These are phyloP conservation scores for Solanum raphanifolium DNA, from an alignment of 257 asterid genomes.

Conservation along the genomic window DNA sequence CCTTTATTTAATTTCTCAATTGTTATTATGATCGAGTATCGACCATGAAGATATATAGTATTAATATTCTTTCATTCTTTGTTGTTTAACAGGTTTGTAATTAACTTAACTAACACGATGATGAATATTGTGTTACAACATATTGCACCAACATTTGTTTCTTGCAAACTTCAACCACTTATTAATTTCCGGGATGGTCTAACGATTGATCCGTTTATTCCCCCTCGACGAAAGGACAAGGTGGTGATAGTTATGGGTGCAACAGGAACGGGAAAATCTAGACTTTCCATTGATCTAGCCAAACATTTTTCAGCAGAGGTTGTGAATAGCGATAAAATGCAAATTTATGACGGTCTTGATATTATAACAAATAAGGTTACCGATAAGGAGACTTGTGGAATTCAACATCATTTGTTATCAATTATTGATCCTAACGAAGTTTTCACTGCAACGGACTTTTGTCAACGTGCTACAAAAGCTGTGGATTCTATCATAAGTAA, in stretches of 20 bases:
- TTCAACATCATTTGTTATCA: slow-evolving; percentile 69
- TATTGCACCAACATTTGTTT: slow-evolving; percentile 8
- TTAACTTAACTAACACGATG: not conserved
- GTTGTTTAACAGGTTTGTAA: not conserved
- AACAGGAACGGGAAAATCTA: slow-evolving; percentile 81
- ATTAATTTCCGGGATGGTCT: slow-evolving; percentile 47
- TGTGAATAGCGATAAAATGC: slow-evolving; percentile 76
- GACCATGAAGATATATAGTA: not conserved
- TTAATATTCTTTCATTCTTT: not conserved
- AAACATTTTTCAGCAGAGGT: slow-evolving; percentile 52
- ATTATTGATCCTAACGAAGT: slow-evolving; percentile 34
- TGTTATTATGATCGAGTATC: not conserved
- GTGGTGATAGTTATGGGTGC: slow-evolving; percentile 75
- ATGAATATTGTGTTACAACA: not conserved
- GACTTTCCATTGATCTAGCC: slow-evolving; percentile 73
- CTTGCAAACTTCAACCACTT: slow-evolving; percentile 40
- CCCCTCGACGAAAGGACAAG: slow-evolving; percentile 49
- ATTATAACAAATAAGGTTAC: slow-evolving; percentile 53
- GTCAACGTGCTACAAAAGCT: slow-evolving; percentile 33
- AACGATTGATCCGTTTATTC: slow-evolving; percentile 36
- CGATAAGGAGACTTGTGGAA: slow-evolving; percentile 43
- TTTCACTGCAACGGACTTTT: slow-evolving; percentile 51
- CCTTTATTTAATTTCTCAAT: not conserved
- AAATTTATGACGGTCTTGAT: slow-evolving; percentile 51
- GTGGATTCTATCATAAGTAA: slow-evolving; percentile 26